These are phyloP conservation scores for Globisporangium iwayamae DNA, from an alignment of 352 stramenopile genomes.

Conservation along the genomic window DNA sequence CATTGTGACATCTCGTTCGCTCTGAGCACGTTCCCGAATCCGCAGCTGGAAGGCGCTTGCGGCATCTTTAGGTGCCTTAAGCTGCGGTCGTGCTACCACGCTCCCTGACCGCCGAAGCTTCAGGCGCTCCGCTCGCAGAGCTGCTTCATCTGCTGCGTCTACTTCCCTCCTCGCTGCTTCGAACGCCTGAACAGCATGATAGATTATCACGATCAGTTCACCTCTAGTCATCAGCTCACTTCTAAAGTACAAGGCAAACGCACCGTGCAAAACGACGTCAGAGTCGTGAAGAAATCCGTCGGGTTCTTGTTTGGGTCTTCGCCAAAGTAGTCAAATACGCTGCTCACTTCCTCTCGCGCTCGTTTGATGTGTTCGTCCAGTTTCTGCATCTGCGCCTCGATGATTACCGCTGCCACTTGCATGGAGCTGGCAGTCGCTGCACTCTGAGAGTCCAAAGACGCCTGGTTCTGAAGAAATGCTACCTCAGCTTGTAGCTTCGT, in stretches of 20 bases:
- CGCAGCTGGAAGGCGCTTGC: conserved; percentile 17
- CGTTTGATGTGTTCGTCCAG: conserved; percentile 34
- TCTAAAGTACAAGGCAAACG: neutral
- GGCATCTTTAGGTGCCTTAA: conserved; percentile 2
- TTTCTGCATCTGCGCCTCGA: conserved; percentile 40
- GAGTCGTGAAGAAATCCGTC: conserved; percentile 75
- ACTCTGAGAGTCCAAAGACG: neutral
- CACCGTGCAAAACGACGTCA: conserved; percentile 77
- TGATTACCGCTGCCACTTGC: conserved; percentile 29
- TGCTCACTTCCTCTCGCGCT: conserved; percentile 53
- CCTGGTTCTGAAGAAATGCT: conserved; percentile 40
- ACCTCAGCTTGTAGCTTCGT: conserved; percentile 45
- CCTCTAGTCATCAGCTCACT: neutral
- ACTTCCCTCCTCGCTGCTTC: conserved; percentile 66
- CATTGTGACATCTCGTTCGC: conserved; percentile 21
- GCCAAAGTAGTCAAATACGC: conserved; percentile 85
- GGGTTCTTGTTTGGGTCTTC: conserved; percentile 73
- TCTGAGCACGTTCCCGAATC: conserved; percentile 33
- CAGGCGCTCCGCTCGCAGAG: conserved; percentile 48
- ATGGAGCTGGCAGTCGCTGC: conserved; percentile 27
- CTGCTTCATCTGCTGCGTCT: conserved; percentile 56
- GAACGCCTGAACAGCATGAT: conserved; percentile 36
- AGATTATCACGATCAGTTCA: neutral
- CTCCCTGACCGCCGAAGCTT: conserved; percentile 43
- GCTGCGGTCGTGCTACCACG: conserved; percentile 2